Evolutionary conservation across 192 early-diverging fungal species (phyloP).

Genomic region (Coemansia sp.): DNA sequence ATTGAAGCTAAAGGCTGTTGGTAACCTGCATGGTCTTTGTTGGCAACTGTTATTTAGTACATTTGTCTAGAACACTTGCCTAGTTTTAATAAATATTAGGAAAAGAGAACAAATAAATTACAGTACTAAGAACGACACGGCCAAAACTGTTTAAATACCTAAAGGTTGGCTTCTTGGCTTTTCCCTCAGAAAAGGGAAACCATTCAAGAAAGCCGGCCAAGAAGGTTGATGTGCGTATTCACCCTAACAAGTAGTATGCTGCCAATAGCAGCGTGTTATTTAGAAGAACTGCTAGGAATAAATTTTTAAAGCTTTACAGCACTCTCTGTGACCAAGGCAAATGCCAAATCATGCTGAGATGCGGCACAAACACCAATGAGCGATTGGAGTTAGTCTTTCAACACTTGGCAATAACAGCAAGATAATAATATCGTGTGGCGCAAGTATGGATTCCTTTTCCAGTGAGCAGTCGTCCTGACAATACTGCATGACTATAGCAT

Average conservation of each 20-base stretch:
- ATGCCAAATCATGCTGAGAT: constrained; percentile 45
- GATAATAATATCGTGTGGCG: constrained; percentile 73
- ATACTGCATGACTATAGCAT: constrained; percentile 75
- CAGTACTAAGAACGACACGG: no score
- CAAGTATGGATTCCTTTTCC: constrained; percentile 67
- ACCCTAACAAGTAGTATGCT: no score
- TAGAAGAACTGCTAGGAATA: constrained; percentile 46
- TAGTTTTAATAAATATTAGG: no score
- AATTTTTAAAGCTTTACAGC: constrained; percentile 69
- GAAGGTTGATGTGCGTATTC: no score
- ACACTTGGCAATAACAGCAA: constrained; percentile 85
- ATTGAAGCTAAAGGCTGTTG: no score
- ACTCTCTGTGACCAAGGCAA: constrained; percentile 65
- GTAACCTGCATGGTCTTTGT: no score
- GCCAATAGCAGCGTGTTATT: not conserved
- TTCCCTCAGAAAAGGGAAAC: not conserved
- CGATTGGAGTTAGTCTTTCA: constrained; percentile 69
- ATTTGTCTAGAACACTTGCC: no score
- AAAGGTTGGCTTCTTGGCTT: no score
- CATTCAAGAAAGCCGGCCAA: not conserved
- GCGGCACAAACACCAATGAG: constrained; percentile 67
- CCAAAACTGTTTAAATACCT: no score
- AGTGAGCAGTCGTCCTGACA: constrained; percentile 64
- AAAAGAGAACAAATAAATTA: no score
- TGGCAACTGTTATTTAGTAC: no score